Evolutionary conservation across 2,329 filamentous ascomycete species (phyloP).

Genomic region (Microdochium bolleyi): DNA sequence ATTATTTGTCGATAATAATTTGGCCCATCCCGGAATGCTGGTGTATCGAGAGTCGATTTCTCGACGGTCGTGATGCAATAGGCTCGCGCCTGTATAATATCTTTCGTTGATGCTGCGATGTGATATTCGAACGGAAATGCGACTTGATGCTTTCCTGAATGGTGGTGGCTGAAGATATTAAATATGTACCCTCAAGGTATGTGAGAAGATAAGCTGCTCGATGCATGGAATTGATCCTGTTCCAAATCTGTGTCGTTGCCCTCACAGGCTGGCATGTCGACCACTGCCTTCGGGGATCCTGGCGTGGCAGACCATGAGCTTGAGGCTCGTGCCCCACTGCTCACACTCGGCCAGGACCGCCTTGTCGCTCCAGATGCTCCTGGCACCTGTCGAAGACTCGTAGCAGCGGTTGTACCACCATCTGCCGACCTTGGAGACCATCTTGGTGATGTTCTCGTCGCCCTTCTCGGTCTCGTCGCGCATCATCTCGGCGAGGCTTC

Average conservation of each 20-base stretch:
- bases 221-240: neutral
- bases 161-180: neutral
- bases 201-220: neutral
- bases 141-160: too few relatives aligned
- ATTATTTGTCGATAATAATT: too few relatives aligned
- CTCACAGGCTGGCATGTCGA: constrained; percentile 39
- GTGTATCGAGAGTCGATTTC: too few relatives aligned
- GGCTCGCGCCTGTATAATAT: too few relatives aligned
- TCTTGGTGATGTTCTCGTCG: constrained; percentile 83
- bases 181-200: neutral
- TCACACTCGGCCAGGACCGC: constrained; percentile 77
- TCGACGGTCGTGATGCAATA: too few relatives aligned
- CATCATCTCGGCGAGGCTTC: constrained; percentile 64
- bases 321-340: constrained; percentile 77
- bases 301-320: constrained; percentile 85
- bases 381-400: constrained; percentile 54
- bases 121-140: too few relatives aligned
- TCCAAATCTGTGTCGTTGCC: neutral
- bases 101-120: too few relatives aligned
- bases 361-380: constrained; percentile 72
- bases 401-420: constrained; percentile 98
- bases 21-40: too few relatives aligned
- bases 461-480: constrained; percentile 60
- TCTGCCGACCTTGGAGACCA: constrained; percentile 82
- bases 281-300: constrained; percentile 59